Evolutionary conservation across 164 flowering plant genomes (phyloP), one percentile per base, ranked within the genome.

Genomic region (Taxillus chinensis): DNA sequence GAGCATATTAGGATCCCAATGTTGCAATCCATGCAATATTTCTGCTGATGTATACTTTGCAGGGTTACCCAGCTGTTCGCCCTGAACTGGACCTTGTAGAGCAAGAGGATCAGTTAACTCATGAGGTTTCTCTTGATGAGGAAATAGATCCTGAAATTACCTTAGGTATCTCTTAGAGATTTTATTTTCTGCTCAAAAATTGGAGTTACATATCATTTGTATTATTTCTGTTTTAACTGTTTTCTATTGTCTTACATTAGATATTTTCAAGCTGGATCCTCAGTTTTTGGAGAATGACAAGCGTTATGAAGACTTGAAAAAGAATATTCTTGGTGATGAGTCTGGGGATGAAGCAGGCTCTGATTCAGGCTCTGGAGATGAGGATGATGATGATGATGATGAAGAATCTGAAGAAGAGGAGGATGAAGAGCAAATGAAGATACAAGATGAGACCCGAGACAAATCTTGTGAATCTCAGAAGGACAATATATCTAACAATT

Each of bases 381-480:
- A 68, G 10, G 82, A 75, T 27, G 81, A 77, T 3, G 74, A 74
- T 45, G 78, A 78, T 51, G 84, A 79, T 5, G 83, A 78, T 39
- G 78, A 79, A 11, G 86, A 81, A 39, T 77, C 62, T 14, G 79
- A 71, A 15, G 82, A 84, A 58, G 89, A 79, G 37, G 89, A 79
- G 37, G 77, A 83, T 17, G 89, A 82, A 15, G 71, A 85, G 63
- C 58, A 62, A 57, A 89, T 91, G 96, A 61, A 75, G 62, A 95
- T 95, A 67, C 75, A 76, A 50, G 99, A 95, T 76, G 97, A 86
- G 57, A 95, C 99, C n/a, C 15, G 97, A 95, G 75, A 95, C 99
- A 16, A 89, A 91, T 70, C 86, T 95, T 65, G 79, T 95, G 4
- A 91, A 91, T 66, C 79, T 91, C 38, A 71, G 99, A 17, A 86